Evolutionary conservation across 768 basidiomycete species (phyloP).

Genomic region (Sutorius australiensis): DNA sequence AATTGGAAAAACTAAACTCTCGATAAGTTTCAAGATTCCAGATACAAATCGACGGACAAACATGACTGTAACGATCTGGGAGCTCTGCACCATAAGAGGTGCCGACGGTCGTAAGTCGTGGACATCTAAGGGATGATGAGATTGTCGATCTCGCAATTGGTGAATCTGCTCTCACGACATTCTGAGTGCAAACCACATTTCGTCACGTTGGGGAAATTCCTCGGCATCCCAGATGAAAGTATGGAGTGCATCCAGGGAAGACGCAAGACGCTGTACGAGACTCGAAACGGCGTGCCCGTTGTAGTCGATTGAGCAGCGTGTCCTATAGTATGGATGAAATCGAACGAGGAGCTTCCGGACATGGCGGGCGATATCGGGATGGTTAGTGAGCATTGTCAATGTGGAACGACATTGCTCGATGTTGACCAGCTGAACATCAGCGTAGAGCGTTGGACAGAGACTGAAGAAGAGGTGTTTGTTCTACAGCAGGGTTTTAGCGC

Average conservation of each 20-base stretch:
- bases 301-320: slow-evolving; percentile 2
- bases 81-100: slow-evolving; percentile 60
- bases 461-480: slow-evolving; percentile 50
- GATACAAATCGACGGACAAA: slow-evolving; percentile 32
- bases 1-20: slow-evolving; percentile 64
- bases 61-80: slow-evolving; percentile 58
- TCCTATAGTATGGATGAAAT: slow-evolving; percentile 31
- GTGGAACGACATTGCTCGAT: slow-evolving; percentile 60
- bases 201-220: slow-evolving; percentile 59
- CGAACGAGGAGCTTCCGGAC: slow-evolving; percentile 55
- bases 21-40: not conserved
- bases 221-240: slow-evolving; percentile 73
- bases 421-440: slow-evolving; percentile 50
- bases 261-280: slow-evolving; percentile 49
- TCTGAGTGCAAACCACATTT: slow-evolving; percentile 76
- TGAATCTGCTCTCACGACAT: slow-evolving; percentile 45
- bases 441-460: slow-evolving; percentile 58
- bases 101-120: slow-evolving; percentile 57
- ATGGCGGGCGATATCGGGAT: slow-evolving; percentile 61
- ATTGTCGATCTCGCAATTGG: not conserved
- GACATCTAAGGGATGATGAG: slow-evolving; percentile 46
- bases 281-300: slow-evolving; percentile 40
- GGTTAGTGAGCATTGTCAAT: slow-evolving; percentile 56
- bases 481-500: slow-evolving; percentile 33
- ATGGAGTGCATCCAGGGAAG: slow-evolving; percentile 58